Base-by-base conservation (phyloP, 164 flowering plant species). In the Chimonanthus praecox region DNA sequence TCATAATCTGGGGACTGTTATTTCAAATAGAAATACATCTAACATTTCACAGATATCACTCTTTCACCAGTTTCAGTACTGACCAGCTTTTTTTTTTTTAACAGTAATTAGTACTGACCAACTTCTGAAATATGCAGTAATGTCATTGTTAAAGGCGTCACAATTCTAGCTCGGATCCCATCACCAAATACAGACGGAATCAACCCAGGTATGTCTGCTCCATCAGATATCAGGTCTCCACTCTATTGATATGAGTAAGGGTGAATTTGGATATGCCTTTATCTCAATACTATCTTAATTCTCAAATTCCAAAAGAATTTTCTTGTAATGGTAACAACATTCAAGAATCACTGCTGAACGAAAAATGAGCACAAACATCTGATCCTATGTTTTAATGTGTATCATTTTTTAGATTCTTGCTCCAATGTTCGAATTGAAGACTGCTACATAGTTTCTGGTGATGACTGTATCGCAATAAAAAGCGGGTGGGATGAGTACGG, bases 361-460 rank as follows among this genome's bases (percentile, higher is more conserved):
- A 7, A 51, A 2, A 7, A 0, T 1, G 13, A 51, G 58, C 7
- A 51, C 7, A 51, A 51, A 7, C 13, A 13, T 7, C 58, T 51
- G 1, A 51, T 7, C 58, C 58, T 18, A 15, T 2, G 33, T 73
- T 71, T 16, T 51, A 4, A 6, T 13, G 18, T 67, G 16, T 47
- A 7, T 9, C 33, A 33, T 49, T 11, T 0, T 62, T 66, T 82
- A 86, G 92, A 90, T 76, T 90, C 95, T 18, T 88, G 90, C 86
- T 80, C 88, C 2, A 88, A 90, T 33, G 80, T 80, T 5, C 82
- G 62, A 51, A 89, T 90, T 10, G 88, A 88, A 69, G 95, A 90
- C 76, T 84, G 86, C 50, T 87, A 89, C 86, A 85, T 90, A 11
- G 85, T 88, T 15, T 90, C 95, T 0, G 93, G 93, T 8, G 95